Base-by-base conservation (phyloP, 2,329 filamentous ascomycete genomes). In the Cladosporium sp. region DNA sequence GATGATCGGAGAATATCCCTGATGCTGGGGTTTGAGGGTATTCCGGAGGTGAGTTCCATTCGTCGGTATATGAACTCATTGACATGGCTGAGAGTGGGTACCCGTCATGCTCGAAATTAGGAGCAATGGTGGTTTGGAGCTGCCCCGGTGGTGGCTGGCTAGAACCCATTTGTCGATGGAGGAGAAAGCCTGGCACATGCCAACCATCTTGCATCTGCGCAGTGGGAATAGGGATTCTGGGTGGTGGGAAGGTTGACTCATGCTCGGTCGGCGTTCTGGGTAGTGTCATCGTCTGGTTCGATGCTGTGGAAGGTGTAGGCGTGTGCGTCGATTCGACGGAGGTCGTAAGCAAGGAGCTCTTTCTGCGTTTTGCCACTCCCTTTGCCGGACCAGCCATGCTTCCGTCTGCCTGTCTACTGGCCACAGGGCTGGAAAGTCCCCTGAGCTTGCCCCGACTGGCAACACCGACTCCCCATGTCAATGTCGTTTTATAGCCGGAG, bases 391-490 rank as follows among this genome's bases (percentile, higher is more conserved):
- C 51, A 36, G 47, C 43, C 41, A 46, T 53, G 43, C 45, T 54
- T 36, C 53, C 50, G 39, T 61, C 56, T 11, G 43, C 41, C 40
- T 69, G 64, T 13, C 70, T 69, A 47, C 75, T 76, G 33, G 76
- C 74, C 45, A 85, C 71, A 8, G 82, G 82, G 51, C 95, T 75
- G 50, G 91, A 91, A 59, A 96, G 77, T 33, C 92, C 92, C 55
- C 92, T 83, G 56, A 97, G 82, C 75, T 97, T 97, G 65, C 92
- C 92, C 63, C 92, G 84, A 71, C 91, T 96, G 50, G 92, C 92
- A 52, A 97, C 92, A 45, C 92, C 92, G 41, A 96, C 88, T 36
- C 90, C 90, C 92, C 92, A 97, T 40, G 92, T 97, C 70, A 97
- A 78, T 60, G 92, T 91, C 13, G 92, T 97, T 73, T 94, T 94